A percentile compares a stretch with the other conserved stretches of the same genome.
Conservation (phyloP, 176 grass and related monocot species). For the Melocanna baccifera region DNA sequence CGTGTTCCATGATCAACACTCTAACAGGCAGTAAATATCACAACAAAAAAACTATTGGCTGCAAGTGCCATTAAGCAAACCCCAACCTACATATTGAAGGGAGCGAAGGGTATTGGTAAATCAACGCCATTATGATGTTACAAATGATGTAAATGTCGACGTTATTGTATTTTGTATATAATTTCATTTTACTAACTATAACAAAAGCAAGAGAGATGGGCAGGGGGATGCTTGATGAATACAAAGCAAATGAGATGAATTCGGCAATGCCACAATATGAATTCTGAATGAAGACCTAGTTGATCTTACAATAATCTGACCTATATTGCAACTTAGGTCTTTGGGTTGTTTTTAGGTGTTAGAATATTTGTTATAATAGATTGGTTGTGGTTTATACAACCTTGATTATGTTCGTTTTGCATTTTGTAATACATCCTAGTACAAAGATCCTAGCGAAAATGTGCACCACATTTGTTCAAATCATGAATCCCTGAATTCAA, state of each 20-base stretch:
- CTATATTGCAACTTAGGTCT: not conserved
- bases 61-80: not conserved
- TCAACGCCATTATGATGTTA: not conserved
- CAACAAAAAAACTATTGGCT: not conserved
- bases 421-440: not conserved
- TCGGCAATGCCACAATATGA: not conserved
- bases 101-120: not conserved
- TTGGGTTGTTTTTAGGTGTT: not conserved
- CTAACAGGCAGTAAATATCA: not conserved
- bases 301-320: not conserved
- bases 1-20: slow-evolving; percentile 1
- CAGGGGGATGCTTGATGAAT: not conserved
- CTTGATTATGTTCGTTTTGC: not conserved
- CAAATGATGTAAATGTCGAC: not conserved
- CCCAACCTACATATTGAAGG: not conserved
- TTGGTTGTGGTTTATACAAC: not conserved
- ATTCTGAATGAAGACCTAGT: not conserved
- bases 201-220: not conserved
- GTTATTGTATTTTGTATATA: not conserved
- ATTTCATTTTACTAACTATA: slow-evolving; percentile 13
- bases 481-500: not conserved
- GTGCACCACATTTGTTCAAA: not conserved
- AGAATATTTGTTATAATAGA: not conserved
- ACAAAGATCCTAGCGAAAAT: not conserved
- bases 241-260: not conserved